phyloP scores from a whole-genome alignment of 345 rosid species.

The Rubroshorea leprosula region DNA sequence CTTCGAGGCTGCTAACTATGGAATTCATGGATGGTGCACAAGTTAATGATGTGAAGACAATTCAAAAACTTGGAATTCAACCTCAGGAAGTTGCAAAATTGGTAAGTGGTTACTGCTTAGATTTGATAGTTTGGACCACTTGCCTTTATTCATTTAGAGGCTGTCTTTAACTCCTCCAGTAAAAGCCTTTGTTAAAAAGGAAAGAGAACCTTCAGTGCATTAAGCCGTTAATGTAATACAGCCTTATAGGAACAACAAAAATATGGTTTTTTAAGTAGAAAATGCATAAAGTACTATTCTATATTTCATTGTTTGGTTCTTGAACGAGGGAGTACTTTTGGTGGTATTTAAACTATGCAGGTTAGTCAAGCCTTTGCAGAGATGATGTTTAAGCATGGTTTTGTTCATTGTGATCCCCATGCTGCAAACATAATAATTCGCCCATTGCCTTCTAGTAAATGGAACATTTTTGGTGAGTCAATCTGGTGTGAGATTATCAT shows the following conservation, averaged over 20 bases:
- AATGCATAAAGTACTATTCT: background rate
- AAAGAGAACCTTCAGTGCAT: too few relatives aligned
- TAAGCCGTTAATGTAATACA: background rate
- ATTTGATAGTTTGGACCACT: constrained; percentile 5
- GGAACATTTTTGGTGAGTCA: constrained; percentile 48
- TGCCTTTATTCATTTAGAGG: constrained; percentile 8
- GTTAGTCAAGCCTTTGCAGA: constrained; percentile 86
- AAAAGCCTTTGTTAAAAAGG: background rate
- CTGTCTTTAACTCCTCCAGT: background rate
- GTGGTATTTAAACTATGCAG: constrained; percentile 29
- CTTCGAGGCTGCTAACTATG: constrained; percentile 86
- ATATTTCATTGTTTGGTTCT: background rate
- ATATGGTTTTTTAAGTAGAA: background rate
- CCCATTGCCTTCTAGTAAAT: constrained; percentile 58
- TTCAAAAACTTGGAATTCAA: constrained; percentile 66
- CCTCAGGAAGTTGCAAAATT: constrained; percentile 72
- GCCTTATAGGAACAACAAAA: background rate
- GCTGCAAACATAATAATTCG: constrained; percentile 91
- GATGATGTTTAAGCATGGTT: constrained; percentile 96
- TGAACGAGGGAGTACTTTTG: constrained; percentile 1
- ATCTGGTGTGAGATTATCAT: constrained; percentile 15
- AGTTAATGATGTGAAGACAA: constrained; percentile 64
- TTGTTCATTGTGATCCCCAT: constrained; percentile 99
- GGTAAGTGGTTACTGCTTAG: constrained; percentile 55
- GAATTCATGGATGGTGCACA: constrained; percentile 94